Percentiles rank a stretch among this genome's conserved stretches.
Conservation (phyloP, 331 rosid genomes). For the Dryas integrifolia region DNA sequence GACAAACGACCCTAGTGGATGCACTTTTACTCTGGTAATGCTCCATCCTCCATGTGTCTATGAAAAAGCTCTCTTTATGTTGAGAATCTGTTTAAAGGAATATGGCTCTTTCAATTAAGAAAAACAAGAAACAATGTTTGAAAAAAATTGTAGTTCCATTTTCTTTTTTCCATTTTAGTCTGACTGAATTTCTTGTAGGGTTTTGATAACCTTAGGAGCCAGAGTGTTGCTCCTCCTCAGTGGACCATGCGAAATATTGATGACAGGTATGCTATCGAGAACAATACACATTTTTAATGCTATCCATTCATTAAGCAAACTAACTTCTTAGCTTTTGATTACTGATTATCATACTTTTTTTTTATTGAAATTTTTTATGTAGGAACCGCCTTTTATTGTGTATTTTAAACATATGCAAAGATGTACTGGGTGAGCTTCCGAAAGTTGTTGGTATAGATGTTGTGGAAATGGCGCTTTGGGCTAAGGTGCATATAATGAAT, state of each 20-base stretch:
- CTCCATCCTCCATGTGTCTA: slow-evolving; percentile 22
- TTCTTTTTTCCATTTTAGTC: background rate
- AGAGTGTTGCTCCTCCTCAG: slow-evolving; percentile 86
- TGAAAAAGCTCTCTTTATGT: background rate
- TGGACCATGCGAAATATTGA: slow-evolving; percentile 97
- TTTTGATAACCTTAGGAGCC: slow-evolving; percentile 89
- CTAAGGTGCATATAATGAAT: slow-evolving; percentile 65
- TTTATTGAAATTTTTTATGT: slow-evolving; percentile 8
- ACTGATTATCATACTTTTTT: background rate
- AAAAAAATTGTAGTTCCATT: background rate
- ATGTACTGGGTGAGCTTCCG: slow-evolving; percentile 74
- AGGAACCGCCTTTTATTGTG: slow-evolving; percentile 87
- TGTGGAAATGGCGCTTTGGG: slow-evolving; percentile 99
- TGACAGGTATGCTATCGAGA: slow-evolving; percentile 61
- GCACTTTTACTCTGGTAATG: slow-evolving; percentile 87
- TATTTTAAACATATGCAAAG: slow-evolving; percentile 81
- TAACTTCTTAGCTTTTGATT: background rate
- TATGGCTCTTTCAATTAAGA: slow-evolving; percentile 20
- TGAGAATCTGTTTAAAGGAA: background rate
- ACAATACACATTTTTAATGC: background rate
- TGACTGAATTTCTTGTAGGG: slow-evolving; percentile 55
- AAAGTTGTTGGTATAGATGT: slow-evolving; percentile 96
- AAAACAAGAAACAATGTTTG: slow-evolving; percentile 25
- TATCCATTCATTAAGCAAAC: slow-evolving; percentile 4
- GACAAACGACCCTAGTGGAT: slow-evolving; percentile 84